Conservation (phyloP, 108 stramenopile genomes). For the Fragilaria crotonensis region DNA sequence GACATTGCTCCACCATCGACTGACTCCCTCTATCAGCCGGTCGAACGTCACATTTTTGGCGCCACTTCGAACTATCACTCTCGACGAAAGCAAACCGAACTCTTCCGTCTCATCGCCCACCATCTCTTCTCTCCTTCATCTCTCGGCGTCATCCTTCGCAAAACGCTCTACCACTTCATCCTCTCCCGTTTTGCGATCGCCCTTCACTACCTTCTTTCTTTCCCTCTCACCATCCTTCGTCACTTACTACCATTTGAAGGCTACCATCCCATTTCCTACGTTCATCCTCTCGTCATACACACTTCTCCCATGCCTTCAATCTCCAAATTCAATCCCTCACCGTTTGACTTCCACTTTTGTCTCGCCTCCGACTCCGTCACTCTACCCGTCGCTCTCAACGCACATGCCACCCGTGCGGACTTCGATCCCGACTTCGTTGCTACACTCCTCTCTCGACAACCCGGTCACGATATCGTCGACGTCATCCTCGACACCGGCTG, state of each 20-base stretch:
- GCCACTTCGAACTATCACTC: no score
- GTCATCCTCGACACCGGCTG: constrained; percentile 30
- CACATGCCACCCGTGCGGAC: not conserved
- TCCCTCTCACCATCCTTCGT: not conserved
- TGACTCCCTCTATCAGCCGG: not conserved
- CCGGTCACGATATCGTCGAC: not conserved
- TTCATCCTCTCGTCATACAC: not conserved
- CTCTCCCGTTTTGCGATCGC: no score
- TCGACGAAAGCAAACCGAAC: no score
- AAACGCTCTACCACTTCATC: no score
- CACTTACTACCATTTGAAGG: not conserved
- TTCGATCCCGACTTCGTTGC: not conserved
- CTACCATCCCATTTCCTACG: not conserved
- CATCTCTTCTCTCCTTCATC: no score
- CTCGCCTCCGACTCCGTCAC: not conserved
- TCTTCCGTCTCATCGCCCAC: no score
- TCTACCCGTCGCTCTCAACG: not conserved
- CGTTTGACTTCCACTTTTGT: not conserved
- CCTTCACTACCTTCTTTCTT: no score
- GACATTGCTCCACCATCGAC: not conserved
- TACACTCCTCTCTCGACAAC: not conserved
- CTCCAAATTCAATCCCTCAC: not conserved
- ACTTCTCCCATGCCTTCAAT: not conserved
- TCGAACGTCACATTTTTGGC: no score
- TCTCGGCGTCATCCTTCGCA: no score